Percentiles rank a stretch among this genome's conserved stretches.
phyloP scores from a whole-genome alignment of 116 monocot species.

The Cymodocea nodosa region DNA sequence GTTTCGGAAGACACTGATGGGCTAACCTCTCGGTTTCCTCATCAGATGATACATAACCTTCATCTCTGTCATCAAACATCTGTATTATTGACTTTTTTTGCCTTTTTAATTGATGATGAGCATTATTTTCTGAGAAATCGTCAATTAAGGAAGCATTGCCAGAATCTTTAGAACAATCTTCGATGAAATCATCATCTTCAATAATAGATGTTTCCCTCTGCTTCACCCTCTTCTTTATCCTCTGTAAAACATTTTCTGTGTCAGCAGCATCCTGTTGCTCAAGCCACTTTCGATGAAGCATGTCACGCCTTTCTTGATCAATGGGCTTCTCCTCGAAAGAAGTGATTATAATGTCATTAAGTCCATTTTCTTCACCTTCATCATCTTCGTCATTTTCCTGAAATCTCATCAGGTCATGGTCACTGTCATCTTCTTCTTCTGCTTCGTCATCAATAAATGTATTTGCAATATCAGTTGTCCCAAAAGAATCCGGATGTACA shows the following conservation, averaged over 20 bases:
- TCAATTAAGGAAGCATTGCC: conserved; percentile 19
- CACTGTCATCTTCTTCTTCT: conserved; percentile 98
- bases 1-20: conserved; percentile 39
- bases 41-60: conserved; percentile 60
- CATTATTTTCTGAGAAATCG: conserved; percentile 12
- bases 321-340: conserved; percentile 51
- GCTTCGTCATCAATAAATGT: conserved; percentile 90
- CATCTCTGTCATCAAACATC: conserved; percentile 71
- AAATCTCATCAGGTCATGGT: conserved; percentile 67
- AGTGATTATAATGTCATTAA: conserved; percentile 69
- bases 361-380: conserved; percentile 48
- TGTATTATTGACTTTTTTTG: conserved; percentile 62
- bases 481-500: conserved; percentile 17
- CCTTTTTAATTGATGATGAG: conserved; percentile 23
- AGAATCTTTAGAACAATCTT: conserved; percentile 16
- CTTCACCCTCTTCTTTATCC: conserved; percentile 28
- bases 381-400: conserved; percentile 65
- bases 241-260: conserved; percentile 65
- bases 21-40: conserved; percentile 63
- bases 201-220: conserved; percentile 26
- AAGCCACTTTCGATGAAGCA: conserved; percentile 94
- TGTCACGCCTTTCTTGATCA: conserved; percentile 64
- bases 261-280: conserved; percentile 76
- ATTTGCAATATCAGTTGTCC: conserved; percentile 38
- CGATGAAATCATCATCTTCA: conserved; percentile 16